Percentiles rank a stretch among this genome's conserved stretches.
Conservation (phyloP, 257 asterid species). For the Salvia miltiorrhiza region DNA sequence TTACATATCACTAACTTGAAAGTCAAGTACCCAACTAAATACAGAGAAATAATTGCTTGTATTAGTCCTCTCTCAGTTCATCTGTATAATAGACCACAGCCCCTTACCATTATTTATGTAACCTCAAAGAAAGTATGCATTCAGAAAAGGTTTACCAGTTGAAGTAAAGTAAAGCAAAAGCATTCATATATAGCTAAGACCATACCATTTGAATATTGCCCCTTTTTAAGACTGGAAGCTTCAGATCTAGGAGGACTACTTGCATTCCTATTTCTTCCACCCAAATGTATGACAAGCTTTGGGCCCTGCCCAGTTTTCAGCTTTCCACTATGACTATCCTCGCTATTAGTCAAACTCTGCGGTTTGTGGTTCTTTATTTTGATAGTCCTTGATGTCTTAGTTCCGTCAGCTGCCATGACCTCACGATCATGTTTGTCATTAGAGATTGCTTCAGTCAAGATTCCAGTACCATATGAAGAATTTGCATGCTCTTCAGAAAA, state of each 20-base stretch:
- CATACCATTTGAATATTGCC: slow-evolving; percentile 62
- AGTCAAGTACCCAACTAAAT: not conserved
- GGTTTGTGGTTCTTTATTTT: slow-evolving; percentile 54
- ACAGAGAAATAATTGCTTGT: not conserved
- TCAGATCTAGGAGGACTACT: slow-evolving; percentile 62
- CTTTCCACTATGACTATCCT: slow-evolving; percentile 39
- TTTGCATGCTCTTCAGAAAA: slow-evolving; percentile 39
- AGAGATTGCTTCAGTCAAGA: slow-evolving; percentile 42
- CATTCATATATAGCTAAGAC: slow-evolving; percentile 2
- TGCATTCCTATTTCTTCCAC: slow-evolving; percentile 53
- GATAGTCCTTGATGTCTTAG: slow-evolving; percentile 50
- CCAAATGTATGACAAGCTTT: slow-evolving; percentile 87
- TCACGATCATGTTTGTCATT: slow-evolving; percentile 53
- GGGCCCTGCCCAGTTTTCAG: slow-evolving; percentile 60
- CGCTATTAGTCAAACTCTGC: slow-evolving; percentile 35
- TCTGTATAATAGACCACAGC: slow-evolving; percentile 4
- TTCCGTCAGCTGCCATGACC: slow-evolving; percentile 35
- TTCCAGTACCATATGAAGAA: slow-evolving; percentile 49
- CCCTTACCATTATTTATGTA: slow-evolving; percentile 3
- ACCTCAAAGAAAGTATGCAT: slow-evolving; percentile 2
- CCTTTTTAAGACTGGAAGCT: slow-evolving; percentile 55
- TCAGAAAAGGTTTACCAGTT: slow-evolving; percentile 2
- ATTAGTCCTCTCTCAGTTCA: slow-evolving; percentile 2
- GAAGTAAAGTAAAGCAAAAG: slow-evolving; percentile 7
- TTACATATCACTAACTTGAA: not conserved